Percentiles rank a stretch among this genome's conserved stretches.
Conservation (phyloP, 164 flowering plant genomes). For the Tinospora cordifolia region DNA sequence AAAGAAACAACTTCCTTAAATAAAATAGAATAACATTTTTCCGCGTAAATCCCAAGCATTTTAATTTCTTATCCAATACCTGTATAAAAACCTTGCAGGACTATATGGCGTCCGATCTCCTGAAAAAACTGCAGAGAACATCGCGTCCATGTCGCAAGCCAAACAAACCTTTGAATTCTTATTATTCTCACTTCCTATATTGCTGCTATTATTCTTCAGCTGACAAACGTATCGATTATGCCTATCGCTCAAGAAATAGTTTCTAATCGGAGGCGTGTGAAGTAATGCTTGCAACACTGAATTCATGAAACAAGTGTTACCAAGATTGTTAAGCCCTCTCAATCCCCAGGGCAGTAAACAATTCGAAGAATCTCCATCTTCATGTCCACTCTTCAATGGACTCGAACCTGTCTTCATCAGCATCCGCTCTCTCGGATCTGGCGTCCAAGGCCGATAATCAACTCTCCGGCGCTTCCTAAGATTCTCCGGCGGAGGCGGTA, state of each 20-base stretch:
- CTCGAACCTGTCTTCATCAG: constrained; percentile 36
- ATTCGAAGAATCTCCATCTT: constrained; percentile 11
- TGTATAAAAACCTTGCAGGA: constrained; percentile 78
- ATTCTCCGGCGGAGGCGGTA: constrained; percentile 29
- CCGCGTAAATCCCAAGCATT: not conserved
- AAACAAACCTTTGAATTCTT: constrained; percentile 37
- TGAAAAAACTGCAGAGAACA: constrained; percentile 67
- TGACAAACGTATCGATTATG: constrained; percentile 64
- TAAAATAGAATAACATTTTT: not conserved
- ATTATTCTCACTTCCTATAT: not conserved
- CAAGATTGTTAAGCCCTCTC: constrained; percentile 75
- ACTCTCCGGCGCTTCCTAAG: constrained; percentile 50
- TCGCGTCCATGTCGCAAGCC: constrained; percentile 74
- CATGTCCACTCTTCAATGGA: constrained; percentile 21
- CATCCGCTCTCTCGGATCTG: constrained; percentile 43
- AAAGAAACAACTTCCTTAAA: not conserved
- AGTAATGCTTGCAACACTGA: constrained; percentile 88
- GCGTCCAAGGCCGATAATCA: constrained; percentile 64
- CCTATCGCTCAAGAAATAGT: constrained; percentile 75
- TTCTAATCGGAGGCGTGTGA: constrained; percentile 81
- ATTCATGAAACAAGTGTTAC: constrained; percentile 92
- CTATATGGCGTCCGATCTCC: constrained; percentile 72
- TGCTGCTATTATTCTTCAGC: constrained; percentile 25
- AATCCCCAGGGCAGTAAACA: constrained; percentile 50
- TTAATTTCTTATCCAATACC: constrained; percentile 28